Evolutionary conservation across 768 basidiomycete species (phyloP).

Genomic region (Fomitopsis serialis): DNA sequence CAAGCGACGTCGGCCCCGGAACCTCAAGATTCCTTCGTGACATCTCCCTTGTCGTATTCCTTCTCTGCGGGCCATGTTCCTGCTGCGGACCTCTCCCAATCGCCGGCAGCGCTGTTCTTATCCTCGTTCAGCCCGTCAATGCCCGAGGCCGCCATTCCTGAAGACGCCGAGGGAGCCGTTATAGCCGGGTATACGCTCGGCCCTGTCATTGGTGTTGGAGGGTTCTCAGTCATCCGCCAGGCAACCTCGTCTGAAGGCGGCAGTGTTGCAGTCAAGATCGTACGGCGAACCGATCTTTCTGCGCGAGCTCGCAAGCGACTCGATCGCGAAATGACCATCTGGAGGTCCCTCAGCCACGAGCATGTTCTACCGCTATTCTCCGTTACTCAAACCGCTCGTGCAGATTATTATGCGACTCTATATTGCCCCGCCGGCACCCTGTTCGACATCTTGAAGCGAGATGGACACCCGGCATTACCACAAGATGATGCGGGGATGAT

Average conservation of each 20-base stretch:
- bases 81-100: constrained; percentile 26
- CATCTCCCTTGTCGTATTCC: constrained; percentile 1
- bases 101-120: constrained; percentile 74
- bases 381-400: constrained; percentile 48
- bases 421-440: constrained; percentile 83
- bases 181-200: constrained; percentile 76
- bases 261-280: constrained; percentile 77
- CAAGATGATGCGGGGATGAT: constrained; percentile 80
- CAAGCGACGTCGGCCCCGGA: background rate
- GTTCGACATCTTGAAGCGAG: constrained; percentile 74
- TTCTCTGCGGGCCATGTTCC: constrained; percentile 3
- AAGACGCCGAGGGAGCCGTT: constrained; percentile 60
- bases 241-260: constrained; percentile 62
- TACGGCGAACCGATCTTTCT: constrained; percentile 52
- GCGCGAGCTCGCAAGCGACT: constrained; percentile 47
- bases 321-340: constrained; percentile 65
- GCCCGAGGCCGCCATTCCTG: constrained; percentile 28
- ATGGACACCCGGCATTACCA: constrained; percentile 59
- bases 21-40: background rate
- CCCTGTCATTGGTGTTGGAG: constrained; percentile 70
- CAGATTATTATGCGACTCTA: constrained; percentile 79
- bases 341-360: constrained; percentile 77
- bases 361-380: constrained; percentile 83
- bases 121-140: constrained; percentile 50
- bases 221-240: constrained; percentile 74